Conservation (phyloP, 2,329 filamentous ascomycete genomes). For the Dryadomyces quercus-mongolicae region DNA sequence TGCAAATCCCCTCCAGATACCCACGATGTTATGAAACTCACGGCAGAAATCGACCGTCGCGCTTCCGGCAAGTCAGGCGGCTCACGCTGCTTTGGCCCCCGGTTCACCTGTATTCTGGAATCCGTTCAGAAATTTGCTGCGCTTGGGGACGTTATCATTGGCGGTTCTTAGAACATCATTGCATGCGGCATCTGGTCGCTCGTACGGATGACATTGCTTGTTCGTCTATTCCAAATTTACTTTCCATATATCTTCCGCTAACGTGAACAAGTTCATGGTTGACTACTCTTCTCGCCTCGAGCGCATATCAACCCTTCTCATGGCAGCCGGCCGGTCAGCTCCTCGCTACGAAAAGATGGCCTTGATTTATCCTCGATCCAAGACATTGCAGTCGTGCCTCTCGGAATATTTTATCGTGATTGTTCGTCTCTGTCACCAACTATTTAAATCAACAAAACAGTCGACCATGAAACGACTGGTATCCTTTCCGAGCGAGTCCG, state of each 20-base stretch:
- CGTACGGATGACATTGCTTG: neutral
- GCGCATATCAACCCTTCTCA: neutral
- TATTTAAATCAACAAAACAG: neutral
- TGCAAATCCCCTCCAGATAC: neutral
- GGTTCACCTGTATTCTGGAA: neutral
- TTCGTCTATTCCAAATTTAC: neutral
- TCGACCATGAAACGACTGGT: neutral
- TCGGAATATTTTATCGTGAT: neutral
- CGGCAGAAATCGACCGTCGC: neutral
- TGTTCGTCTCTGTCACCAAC: neutral
- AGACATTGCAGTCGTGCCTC: neutral
- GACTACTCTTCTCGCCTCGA: neutral
- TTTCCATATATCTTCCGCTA: too few relatives aligned
- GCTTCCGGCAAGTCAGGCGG: neutral
- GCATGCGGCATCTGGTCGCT: neutral
- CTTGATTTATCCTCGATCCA: neutral
- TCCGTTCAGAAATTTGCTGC: neutral
- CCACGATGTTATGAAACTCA: neutral
- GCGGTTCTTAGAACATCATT: neutral
- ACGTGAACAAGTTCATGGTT: neutral
- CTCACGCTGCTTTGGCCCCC: neutral
- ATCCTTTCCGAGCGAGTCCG: neutral
- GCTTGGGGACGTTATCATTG: neutral
- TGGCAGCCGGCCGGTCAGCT: neutral
- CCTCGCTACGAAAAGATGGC: neutral